A percentile compares a stretch with the other conserved stretches of the same genome.
Evolutionary conservation across 2,329 filamentous ascomycete genomes (phyloP).

Genomic region (Sporothrix humicola): DNA sequence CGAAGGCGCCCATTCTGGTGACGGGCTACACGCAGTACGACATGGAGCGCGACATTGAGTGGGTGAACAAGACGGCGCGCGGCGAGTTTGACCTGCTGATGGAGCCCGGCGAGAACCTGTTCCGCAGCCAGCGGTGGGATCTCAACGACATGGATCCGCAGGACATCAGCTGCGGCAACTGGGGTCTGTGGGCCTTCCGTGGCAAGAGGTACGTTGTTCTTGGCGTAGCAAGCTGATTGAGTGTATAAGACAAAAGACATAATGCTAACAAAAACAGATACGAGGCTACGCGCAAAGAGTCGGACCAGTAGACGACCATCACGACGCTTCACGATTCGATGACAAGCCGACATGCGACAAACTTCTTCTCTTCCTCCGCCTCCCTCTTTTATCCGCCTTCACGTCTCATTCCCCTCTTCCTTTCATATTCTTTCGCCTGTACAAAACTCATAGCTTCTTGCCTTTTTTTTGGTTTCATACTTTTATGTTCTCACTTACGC

Average conservation of each 20-base stretch:
- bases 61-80: constrained; percentile 81
- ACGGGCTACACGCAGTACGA: constrained; percentile 97
- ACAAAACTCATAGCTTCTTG: constrained; percentile 24
- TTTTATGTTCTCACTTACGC: background rate
- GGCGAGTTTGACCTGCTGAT: constrained; percentile 93
- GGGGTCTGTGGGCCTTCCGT: constrained; percentile 95
- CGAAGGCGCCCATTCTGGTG: constrained; percentile 90
- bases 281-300: constrained; percentile 37
- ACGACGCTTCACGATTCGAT: background rate
- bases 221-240: constrained; percentile 5
- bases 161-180: constrained; percentile 94
- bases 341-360: background rate
- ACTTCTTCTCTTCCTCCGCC: background rate
- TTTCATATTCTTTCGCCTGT: background rate
- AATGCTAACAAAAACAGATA: constrained; percentile 34
- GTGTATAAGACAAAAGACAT: too few species aligned
- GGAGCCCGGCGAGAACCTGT: constrained; percentile 90
- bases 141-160: constrained; percentile 93
- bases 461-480: background rate
- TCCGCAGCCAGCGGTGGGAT: constrained; percentile 95
- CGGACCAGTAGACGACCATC: constrained; percentile 24
- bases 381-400: background rate
- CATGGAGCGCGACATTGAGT: constrained; percentile 89
- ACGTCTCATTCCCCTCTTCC: background rate
- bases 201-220: constrained; percentile 78